These are phyloP conservation scores for Saitozyma podzolica DNA, from an alignment of 768 basidiomycete species.

Conservation along the genomic window DNA sequence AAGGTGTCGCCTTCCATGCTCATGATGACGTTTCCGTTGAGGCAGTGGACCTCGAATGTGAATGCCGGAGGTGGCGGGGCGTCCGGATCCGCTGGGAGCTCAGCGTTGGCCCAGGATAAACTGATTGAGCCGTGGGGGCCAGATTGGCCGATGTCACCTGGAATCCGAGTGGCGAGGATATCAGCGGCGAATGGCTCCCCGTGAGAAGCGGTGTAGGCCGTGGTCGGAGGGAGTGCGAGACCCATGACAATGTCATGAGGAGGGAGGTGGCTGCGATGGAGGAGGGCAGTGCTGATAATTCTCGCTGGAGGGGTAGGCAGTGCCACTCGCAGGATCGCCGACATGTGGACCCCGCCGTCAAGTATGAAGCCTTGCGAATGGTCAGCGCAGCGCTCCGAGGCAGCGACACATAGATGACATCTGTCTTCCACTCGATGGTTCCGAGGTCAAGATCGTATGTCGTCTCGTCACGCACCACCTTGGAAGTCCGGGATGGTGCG, in stretches of 20 bases:
- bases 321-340: constrained; percentile 63
- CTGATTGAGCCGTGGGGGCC: constrained; percentile 35
- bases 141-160: constrained; percentile 37
- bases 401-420: too few species aligned
- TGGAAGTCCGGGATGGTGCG: constrained; percentile 69
- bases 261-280: constrained; percentile 69
- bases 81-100: constrained; percentile 16
- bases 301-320: constrained; percentile 59
- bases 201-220: constrained; percentile 24
- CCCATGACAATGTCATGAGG: constrained; percentile 74
- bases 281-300: constrained; percentile 66
- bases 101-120: constrained; percentile 36
- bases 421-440: too few species aligned
- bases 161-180: too few species aligned
- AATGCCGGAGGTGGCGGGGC: constrained; percentile 14
- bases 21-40: constrained; percentile 38
- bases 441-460: too few species aligned
- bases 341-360: constrained; percentile 53
- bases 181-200: constrained; percentile 15
- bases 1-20: constrained; percentile 6
- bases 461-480: constrained; percentile 22
- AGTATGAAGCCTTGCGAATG: constrained; percentile 63
- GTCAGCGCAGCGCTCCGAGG: too few species aligned
- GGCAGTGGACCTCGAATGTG: constrained; percentile 21
- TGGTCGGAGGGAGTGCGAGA: constrained; percentile 28